Percentiles rank a stretch among this genome's conserved stretches.
phyloP scores from a whole-genome alignment of 2,329 filamentous ascomycete species.

The Hyphodiscus sp. region DNA sequence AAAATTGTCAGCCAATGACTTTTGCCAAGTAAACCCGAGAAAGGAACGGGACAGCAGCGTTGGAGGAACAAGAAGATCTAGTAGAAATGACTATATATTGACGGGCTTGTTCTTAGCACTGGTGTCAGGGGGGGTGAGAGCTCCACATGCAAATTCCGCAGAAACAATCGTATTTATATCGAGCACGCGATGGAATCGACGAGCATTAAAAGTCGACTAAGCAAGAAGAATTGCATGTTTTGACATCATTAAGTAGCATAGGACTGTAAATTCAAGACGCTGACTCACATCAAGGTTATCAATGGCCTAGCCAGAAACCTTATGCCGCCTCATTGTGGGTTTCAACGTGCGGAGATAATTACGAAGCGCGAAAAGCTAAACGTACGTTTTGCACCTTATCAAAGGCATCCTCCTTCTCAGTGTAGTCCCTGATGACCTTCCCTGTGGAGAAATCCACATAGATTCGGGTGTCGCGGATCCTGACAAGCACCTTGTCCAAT shows the following conservation, averaged over 20 bases:
- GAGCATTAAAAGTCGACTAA: neutral
- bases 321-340: neutral
- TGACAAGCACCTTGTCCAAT: slow-evolving; percentile 80
- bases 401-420: slow-evolving; percentile 77
- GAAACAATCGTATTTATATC: neutral
- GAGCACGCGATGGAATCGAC: neutral
- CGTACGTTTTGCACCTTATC: slow-evolving; percentile 66
- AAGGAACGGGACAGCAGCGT: too few species aligned
- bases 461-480: slow-evolving; percentile 82
- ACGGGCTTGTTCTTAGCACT: too few species aligned
- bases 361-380: slow-evolving; percentile 6
- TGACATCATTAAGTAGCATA: neutral
- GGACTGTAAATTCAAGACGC: neutral
- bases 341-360: neutral
- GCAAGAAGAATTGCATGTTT: neutral
- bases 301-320: neutral
- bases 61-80: too few species aligned
- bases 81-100: too few species aligned
- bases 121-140: neutral
- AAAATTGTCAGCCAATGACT: slow-evolving; percentile 14
- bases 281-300: neutral
- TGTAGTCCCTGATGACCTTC: slow-evolving; percentile 82
- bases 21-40: neutral
- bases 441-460: slow-evolving; percentile 82
- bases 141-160: neutral